Evolutionary conservation across 179 eudicot species (phyloP), one percentile per base, ranked within the genome.

Genomic region (Drosera spatulata): DNA sequence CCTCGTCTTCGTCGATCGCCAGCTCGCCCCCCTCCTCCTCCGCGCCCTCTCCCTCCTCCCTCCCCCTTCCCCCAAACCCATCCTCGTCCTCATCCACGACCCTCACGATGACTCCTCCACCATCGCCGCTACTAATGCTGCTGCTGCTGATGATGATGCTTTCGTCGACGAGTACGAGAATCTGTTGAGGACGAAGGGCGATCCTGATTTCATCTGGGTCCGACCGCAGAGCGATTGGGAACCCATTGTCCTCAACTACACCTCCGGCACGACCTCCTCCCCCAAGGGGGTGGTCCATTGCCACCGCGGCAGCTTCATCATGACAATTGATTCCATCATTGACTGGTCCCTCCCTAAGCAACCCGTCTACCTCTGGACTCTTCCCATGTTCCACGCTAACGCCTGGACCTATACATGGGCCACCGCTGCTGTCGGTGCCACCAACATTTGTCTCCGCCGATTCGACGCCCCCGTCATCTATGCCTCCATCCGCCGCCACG

Each of bases 391-490:
- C 54, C 95, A 83, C 58, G 68, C 79, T 2, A 86, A 86, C 14
- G 95, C 89, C 4, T 83, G 95, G 95, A 56, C 74, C 41, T 83
- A 48, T 68, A 66, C 84, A 3, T 86, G 95, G 95, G 87, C 82
- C 3, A 67, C 76, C 64, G 95, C 95, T 4, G 95, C 84, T 0
- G 79, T 81, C 0, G 89, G 95, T 0, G 95, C 69, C 1, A 68
- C 72, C 11, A 81, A 75, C 37, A 38, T 86, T n/a, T 86, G 95
- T 40, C 67, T 86, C 9, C 75, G 83, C 3, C 79, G 62, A 54
- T 70, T 81, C 66, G 84, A 81, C 52, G 78, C 78, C 3, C 57
- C 68, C 4, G 22, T 71, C 37, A 69, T 84, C 33, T 75, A 73
- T 62, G 68, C 53, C 7, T 56, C 74, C 10, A 75, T 87, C 10